Evolutionary conservation across 768 basidiomycete genomes (phyloP).

Genomic region (Lactifluus hygrophoroides): DNA sequence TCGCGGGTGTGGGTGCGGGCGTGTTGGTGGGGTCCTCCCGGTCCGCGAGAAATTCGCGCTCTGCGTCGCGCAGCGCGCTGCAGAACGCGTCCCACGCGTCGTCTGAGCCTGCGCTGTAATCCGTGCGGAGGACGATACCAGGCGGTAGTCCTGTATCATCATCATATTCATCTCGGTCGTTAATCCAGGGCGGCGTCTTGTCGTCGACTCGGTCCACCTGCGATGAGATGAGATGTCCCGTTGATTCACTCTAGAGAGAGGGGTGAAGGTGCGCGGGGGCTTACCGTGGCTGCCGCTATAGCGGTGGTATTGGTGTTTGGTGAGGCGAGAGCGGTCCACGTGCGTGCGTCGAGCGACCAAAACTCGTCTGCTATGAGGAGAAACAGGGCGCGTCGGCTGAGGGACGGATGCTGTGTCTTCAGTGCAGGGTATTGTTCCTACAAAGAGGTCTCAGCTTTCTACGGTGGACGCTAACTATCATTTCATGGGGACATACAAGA

Average conservation of each 20-base stretch:
- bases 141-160: constrained; percentile 41
- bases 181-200: constrained; percentile 30
- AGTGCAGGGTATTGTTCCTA: constrained; percentile 10
- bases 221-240: not conserved
- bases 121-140: constrained; percentile 67
- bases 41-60: constrained; percentile 43
- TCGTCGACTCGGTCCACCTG: not conserved
- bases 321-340: not conserved
- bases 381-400: not conserved
- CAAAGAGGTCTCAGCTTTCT: not conserved
- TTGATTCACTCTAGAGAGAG: not conserved
- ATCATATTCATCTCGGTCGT: constrained; percentile 45
- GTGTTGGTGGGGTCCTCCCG: constrained; percentile 9
- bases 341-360: constrained; percentile 8
- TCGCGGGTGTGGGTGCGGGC: constrained; percentile 13
- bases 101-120: constrained; percentile 49
- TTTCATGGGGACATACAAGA: not conserved
- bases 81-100: constrained; percentile 54
- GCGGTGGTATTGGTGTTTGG: not conserved
- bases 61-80: constrained; percentile 41
- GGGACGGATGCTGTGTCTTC: not conserved
- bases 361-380: constrained; percentile 8
- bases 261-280: not conserved
- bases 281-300: not conserved
- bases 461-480: not conserved